Base-by-base conservation (phyloP, 371 early-diverging fungal genomes). In the Mortierella sp. region DNA sequence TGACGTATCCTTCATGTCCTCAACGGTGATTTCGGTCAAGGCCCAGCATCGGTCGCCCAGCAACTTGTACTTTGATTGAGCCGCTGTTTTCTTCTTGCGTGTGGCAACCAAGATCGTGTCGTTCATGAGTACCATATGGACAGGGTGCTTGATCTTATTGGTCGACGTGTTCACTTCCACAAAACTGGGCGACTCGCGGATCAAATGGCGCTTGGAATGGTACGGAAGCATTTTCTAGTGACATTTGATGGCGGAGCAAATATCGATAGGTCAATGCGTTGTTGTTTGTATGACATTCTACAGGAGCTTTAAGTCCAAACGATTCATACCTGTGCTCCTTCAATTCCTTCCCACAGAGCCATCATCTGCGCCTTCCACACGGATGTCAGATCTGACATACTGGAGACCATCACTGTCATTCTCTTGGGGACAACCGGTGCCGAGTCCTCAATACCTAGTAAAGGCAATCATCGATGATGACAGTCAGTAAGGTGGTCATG, bases 31-130 rank as follows among this genome's bases (percentile, higher is more conserved):
- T 34, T 97, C 96, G 31, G 91, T 87, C 31, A 98, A 80, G 34
- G 83, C 77, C 91, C 95, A 96, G 73, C 95, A 95, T 70, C 93
- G 90, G 69, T 97, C 97, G 0, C 96, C 96, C 4, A 97, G 92
- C 75, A 97, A 87, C 72, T 93, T 90, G 69, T 90, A 89, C 74
- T 94, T 94, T 44, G 94, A 90, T 24, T 92, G 87, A 51, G 94
- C 92, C 24, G 94, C 89, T 46, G 94, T 92, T 84, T 95, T 95
- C 31, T 86, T 86, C 80, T 95, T 96, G 70, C 93, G 92, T 8
- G 91, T 91, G 0, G 95, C 95, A 31, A 97, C 86, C 59, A 98
- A 82, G 4, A 98, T 77, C 69, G 95, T 91, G 80, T 98, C 98
- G 77, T 91, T 96, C 72, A 98, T 82, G 44, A 98, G 86, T 54